Conservation (phyloP, 2,329 filamentous ascomycete genomes). For the Botrytis medusae region DNA sequence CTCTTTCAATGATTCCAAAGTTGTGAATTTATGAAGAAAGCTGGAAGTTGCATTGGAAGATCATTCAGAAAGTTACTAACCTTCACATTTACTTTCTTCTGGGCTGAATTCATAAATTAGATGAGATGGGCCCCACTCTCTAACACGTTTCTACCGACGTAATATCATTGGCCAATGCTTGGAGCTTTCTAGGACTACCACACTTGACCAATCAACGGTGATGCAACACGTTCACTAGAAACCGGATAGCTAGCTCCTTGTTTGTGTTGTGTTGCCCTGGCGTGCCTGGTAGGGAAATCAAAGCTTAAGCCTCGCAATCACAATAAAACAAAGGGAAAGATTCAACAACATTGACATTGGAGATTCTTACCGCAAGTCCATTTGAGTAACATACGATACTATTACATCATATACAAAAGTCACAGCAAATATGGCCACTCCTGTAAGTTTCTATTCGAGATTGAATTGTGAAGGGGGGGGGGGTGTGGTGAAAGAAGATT, state of each 20-base stretch:
- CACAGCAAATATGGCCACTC: constrained; percentile 31
- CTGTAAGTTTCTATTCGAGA: constrained; percentile 4
- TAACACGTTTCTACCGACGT: constrained; percentile 7
- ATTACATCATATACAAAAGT: constrained; percentile 15
- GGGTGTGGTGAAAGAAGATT: not conserved
- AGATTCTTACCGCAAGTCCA: not conserved
- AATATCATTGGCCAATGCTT: constrained; percentile 12
- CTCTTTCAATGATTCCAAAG: not conserved
- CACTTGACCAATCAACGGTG: constrained; percentile 13
- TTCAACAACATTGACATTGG: not conserved
- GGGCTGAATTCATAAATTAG: not conserved
- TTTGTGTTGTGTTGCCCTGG: not conserved
- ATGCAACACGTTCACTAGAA: not conserved
- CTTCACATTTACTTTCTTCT: not conserved
- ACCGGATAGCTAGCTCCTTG: constrained; percentile 1
- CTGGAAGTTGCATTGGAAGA: not conserved
- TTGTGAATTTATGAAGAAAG: not conserved
- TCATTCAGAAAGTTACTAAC: not conserved
- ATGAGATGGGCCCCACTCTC: not conserved
- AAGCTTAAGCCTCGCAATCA: not conserved
- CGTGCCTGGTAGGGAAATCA: not conserved
- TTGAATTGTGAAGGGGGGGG: not conserved
- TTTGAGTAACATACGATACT: not conserved
- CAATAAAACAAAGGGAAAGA: not conserved
- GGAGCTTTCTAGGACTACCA: not conserved